These are phyloP conservation scores for Neonectria hederae DNA, from an alignment of 2,329 filamentous ascomycete species.

Conservation along the genomic window DNA sequence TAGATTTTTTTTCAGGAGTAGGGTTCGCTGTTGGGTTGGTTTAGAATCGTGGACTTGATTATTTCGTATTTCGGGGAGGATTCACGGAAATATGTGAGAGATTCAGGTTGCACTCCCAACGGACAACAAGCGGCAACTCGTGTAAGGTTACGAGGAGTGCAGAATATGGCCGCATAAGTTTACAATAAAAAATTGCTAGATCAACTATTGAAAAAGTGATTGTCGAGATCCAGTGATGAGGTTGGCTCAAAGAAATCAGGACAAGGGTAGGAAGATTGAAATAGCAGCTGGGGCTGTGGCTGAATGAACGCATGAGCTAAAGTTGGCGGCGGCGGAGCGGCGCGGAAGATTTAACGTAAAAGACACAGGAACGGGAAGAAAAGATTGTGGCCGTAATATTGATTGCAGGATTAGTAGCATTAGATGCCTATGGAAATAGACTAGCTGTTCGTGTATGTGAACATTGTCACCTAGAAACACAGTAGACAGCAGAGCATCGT, in stretches of 20 bases:
- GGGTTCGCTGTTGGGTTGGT: background rate
- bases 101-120: background rate
- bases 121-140: background rate
- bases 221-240: background rate
- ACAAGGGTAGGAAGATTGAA: slow-evolving; percentile 19
- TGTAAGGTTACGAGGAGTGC: background rate
- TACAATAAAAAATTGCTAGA: background rate
- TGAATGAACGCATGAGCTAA: slow-evolving; percentile 26
- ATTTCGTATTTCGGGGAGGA: background rate
- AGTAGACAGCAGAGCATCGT: background rate
- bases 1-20: background rate
- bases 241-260: background rate
- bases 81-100: no score
- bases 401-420: background rate
- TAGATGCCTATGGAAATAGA: background rate
- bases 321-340: slow-evolving; percentile 8
- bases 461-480: background rate
- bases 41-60: background rate
- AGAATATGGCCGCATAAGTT: background rate
- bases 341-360: slow-evolving; percentile 6
- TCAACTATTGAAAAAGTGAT: background rate
- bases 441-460: background rate
- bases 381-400: background rate
- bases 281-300: slow-evolving; percentile 39
- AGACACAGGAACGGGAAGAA: background rate